Conservation (phyloP, 306 rosid species). For the Trifolium repens region DNA sequence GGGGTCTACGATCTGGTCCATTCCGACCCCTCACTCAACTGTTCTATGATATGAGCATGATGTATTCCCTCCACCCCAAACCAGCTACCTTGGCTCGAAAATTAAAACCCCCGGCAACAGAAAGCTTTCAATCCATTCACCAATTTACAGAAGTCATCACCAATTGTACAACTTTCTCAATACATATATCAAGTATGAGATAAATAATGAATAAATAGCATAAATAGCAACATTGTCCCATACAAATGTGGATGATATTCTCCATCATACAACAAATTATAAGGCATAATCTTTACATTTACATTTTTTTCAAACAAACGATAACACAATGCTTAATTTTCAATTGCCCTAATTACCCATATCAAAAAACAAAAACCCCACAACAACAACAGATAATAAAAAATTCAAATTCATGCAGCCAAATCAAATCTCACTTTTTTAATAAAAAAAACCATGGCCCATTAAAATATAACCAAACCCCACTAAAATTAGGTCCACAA, state of each 20-base stretch:
- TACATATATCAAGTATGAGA: conserved; percentile 16
- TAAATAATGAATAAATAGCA: conserved; percentile 4
- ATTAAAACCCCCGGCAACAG: background rate
- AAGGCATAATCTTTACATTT: conserved; percentile 17
- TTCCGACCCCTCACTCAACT: background rate
- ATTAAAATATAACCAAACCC: conserved; percentile 22
- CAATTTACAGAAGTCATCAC: conserved; percentile 16
- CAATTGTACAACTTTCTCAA: conserved; percentile 20
- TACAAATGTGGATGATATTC: conserved; percentile 10
- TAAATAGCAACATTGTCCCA: conserved; percentile 23
- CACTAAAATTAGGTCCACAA: conserved; percentile 17
- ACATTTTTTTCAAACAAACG: background rate
- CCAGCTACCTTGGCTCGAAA: background rate
- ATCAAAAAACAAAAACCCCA: conserved; percentile 30
- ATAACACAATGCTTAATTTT: background rate
- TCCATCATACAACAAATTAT: conserved; percentile 26
- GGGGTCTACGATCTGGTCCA: too few relatives aligned
- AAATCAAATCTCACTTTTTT: conserved; percentile 31
- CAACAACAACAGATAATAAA: conserved; percentile 3
- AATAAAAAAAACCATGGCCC: background rate
- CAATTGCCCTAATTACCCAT: conserved; percentile 4
- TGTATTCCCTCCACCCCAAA: background rate
- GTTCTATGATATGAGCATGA: background rate
- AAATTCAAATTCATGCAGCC: background rate
- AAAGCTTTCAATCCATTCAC: conserved; percentile 17